Percentiles rank a stretch among this genome's conserved stretches.
These are phyloP conservation scores for Adansonia digitata DNA, from an alignment of 345 rosid genomes.

Conservation along the genomic window DNA sequence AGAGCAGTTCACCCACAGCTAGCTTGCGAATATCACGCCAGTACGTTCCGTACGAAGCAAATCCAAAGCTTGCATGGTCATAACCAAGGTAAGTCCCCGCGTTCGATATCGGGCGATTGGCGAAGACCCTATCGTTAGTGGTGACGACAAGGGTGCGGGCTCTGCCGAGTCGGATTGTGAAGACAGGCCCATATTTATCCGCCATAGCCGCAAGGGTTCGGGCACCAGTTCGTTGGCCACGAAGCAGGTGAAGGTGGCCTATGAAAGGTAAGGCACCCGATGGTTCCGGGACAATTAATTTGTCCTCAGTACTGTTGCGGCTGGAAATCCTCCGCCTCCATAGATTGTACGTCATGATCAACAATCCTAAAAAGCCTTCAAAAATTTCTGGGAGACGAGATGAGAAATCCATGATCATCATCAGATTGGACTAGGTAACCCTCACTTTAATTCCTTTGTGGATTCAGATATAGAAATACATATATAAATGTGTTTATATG, in stretches of 20 bases:
- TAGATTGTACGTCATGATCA: background rate
- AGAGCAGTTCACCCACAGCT: conserved; percentile 9
- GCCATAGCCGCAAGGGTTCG: conserved; percentile 1
- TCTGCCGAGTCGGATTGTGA: background rate
- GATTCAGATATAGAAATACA: too few species aligned
- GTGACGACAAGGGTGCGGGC: conserved; percentile 8
- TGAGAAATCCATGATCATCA: background rate
- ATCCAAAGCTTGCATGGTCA: conserved; percentile 1
- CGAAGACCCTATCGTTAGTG: conserved; percentile 19
- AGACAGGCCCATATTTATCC: conserved; percentile 5
- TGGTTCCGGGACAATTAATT: conserved; percentile 35
- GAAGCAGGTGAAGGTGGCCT: conserved; percentile 59
- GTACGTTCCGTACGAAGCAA: conserved; percentile 3
- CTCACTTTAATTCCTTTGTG: too few species aligned
- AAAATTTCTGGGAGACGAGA: background rate
- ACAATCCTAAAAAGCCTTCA: background rate
- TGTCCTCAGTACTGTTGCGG: too few species aligned
- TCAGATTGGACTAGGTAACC: background rate
- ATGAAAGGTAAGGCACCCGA: conserved; percentile 52
- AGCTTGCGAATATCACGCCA: conserved; percentile 13
- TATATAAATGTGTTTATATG: too few species aligned
- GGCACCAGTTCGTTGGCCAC: background rate
- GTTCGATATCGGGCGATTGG: conserved; percentile 20
- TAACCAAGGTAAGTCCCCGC: background rate
- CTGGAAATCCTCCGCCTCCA: background rate